Evolutionary conservation across 2,329 filamentous ascomycete genomes (phyloP), one percentile per base, ranked within the genome.

Genomic region (Cladobotryum protrusum): DNA sequence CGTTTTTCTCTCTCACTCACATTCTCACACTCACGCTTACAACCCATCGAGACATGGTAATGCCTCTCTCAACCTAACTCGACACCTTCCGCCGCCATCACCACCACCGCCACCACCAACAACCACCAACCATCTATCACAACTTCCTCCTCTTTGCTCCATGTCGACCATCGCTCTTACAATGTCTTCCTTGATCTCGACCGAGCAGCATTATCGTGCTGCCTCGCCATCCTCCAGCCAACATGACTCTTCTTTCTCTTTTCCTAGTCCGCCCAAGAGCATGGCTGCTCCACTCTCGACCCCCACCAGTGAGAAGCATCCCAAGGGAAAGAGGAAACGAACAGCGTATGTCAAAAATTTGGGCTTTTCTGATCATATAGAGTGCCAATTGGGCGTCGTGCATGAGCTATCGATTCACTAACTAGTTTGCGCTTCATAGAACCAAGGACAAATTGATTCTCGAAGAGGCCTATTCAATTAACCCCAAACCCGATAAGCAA

Each of bases 401-500:
- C 43, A 18, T 54, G 51, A 54, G 52, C 57, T 59, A 59, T 59
- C 56, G 40, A 43, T 50, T 40, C 24, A 47, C 49, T 49, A 56
- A 60, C 58, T 54, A 54, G 34, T 43, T 32, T 43, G n/a, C 8
- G 33, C 19, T 34, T 9, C 56, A 13, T 56, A 95, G 89, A 63
- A 85, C 87, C 37, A 87, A 92, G 69, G 92, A 97, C 72, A 92
- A 96, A 72, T 81, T 85, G 47, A 81, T 95, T 47, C 83, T 96
- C 53, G 92, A 96, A 69, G 79, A 86, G 34, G 89, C 92, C 52
- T 96, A 95, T 65, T 78, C 81, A 59, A 79, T 76, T 54, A 95
- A 96, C 66, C 82, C 89, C 6, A 96, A 96, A 68, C 92, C 92
- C 33, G 91, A 96, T 72, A 96, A 95, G 71, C 79, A 83, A 49